Base-by-base conservation (phyloP, 73 alveolate species). In the Paramecium sonneborni region DNA sequence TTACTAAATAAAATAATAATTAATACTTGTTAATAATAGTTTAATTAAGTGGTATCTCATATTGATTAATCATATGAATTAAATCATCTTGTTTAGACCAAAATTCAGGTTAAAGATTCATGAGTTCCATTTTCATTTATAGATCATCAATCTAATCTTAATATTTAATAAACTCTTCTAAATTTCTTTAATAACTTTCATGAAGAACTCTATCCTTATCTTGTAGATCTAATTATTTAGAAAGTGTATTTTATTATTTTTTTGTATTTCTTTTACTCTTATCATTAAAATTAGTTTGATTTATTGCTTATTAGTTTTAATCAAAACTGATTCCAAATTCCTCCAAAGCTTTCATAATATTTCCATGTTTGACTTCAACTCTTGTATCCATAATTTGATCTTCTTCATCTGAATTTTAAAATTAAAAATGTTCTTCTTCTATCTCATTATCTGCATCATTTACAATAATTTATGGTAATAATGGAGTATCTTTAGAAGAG, bases 11-110 rank as follows among this genome's bases (percentile, higher is more conserved):
- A 23, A 30, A 11, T 62, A 6, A 26, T 1, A 26, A 6, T 14
- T 15, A 23, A 14, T 62, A 62, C 84, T 30, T 62, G 20, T 62
- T 62, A 14, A 62, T 62, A 3, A 62, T n/a, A 30, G 84, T 62
- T 62, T 62, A 6, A 30, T 62, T 62, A 30, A 62, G 48, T 2
- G 39, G 48, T 14, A 62, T 62, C 8, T 37, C 86, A 34, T 35
- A 72, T 67, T 67, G 23, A 67, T 67, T 67, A 1, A 72, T 72
- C 57, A 72, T 28, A 72, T 72, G 35, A 14, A 72, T 34, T 72
- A 72, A 34, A 34, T 72, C 86, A 72, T 72, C 86, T 37, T 72
- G 3, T 72, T 72, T 41, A n/a, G 35, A 35, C 86, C 86, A 72
- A 72, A 72, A 72, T 5, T 72, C 86, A 34, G 86, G 55, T 38